Base-by-base conservation (phyloP, 768 basidiomycete species). In the Mycena polygramma region DNA sequence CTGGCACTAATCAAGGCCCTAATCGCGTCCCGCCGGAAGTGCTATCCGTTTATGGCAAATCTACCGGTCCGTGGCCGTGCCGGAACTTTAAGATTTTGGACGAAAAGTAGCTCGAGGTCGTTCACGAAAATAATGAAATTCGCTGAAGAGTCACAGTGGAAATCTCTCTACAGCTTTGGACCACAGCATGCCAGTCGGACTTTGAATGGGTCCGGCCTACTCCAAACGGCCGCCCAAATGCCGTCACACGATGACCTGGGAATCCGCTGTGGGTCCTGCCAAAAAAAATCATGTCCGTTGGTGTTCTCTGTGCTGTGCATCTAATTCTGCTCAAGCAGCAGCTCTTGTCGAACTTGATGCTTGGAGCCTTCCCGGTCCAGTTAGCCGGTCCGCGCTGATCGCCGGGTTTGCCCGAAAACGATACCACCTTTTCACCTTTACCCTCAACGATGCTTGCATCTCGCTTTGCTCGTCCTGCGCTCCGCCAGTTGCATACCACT, bases 401-500 rank as follows among this genome's bases (percentile, higher is more conserved):
- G 30, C 43, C 58, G 35, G 19, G 8, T 37, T 14, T 11, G 7
- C 20, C 7, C 24, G 30, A 30, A 30, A n/a, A n/a, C n/a, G n/a
- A n/a, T n/a, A n/a, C 30, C 30, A 30, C 30, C 30, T 30, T 59
- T 48, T n/a, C 11, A 15, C 35, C 49, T n/a, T 9, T 61, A 60
- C 46, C 61, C 53, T n/a, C 57, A 39, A 74, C 20, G 55, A 88
- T 86, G 84, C 79, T 81, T 52, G 68, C 81, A 15, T 78, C 87
- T 64, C 76, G 84, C 46, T 81, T 85, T 67, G 81, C 84, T 10
- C 11, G 80, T 63, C 78, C 79, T 66, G 74, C 72, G 30, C 68
- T 83, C 61, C 85, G 86, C 71, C 83, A 85, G 45, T 83, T 88
- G 74, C 84, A 85, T 62, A 79, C 83, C 36, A 82, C 84, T 26